phyloP scores from a whole-genome alignment of 345 rosid genomes.

The Populus pruinosa region DNA sequence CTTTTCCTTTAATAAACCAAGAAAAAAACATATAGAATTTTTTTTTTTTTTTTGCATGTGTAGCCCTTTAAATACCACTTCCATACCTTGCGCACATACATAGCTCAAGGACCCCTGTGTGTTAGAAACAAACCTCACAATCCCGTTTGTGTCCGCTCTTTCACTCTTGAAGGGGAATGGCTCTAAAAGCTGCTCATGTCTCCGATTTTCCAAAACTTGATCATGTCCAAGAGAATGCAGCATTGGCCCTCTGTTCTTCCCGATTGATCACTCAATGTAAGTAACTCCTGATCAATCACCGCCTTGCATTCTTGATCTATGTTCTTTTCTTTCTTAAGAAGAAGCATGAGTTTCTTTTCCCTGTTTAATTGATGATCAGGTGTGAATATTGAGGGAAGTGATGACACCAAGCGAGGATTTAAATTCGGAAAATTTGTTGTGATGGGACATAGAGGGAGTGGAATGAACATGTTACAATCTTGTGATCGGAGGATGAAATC shows the following conservation, averaged over 20 bases:
- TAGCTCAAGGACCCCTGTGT: not conserved
- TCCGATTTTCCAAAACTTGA: slow-evolving; percentile 43
- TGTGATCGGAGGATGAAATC: slow-evolving; percentile 28
- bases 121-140: not conserved
- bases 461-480: slow-evolving; percentile 27
- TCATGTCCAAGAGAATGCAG: slow-evolving; percentile 31
- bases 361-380: slow-evolving; percentile 1
- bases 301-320: not conserved
- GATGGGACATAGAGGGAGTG: slow-evolving; percentile 30
- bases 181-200: slow-evolving; percentile 47
- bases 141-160: not conserved
- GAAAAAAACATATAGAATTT: no score
- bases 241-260: slow-evolving; percentile 23
- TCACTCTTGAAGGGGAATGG: slow-evolving; percentile 17
- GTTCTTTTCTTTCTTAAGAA: not conserved
- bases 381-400: not conserved
- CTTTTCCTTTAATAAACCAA: not conserved
- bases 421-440: slow-evolving; percentile 22
- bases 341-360: not conserved
- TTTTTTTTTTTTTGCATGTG: no score
- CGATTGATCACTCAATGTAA: slow-evolving; percentile 27
- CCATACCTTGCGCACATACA: no score
- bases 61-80: no score
- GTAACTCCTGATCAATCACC: not conserved
- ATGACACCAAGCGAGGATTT: not conserved